Evolutionary conservation across 2,329 filamentous ascomycete genomes (phyloP).

Genomic region (Xylaria sp.): DNA sequence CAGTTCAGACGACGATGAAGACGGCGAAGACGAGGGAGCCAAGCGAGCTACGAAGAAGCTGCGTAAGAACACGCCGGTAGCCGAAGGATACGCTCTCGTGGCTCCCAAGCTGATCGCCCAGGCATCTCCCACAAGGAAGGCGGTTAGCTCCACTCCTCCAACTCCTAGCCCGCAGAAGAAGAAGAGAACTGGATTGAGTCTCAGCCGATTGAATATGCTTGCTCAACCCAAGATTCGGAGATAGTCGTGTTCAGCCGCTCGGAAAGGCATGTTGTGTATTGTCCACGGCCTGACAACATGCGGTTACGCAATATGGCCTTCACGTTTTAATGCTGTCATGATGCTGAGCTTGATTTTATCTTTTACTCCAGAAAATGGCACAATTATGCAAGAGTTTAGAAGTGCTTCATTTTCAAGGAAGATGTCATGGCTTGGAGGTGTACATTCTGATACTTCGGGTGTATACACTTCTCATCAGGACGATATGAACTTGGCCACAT

Average conservation of each 20-base stretch:
- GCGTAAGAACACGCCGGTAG: constrained; percentile 60
- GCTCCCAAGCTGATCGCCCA: constrained; percentile 59
- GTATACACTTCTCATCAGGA: not conserved
- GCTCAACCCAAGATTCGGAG: constrained; percentile 68
- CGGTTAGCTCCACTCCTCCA: constrained; percentile 30
- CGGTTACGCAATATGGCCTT: constrained; percentile 24
- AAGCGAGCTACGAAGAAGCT: constrained; percentile 68
- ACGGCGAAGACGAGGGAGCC: constrained; percentile 55
- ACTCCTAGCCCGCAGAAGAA: constrained; percentile 64
- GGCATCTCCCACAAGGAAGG: constrained; percentile 52
- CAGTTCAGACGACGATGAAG: constrained; percentile 64
- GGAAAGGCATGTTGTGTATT: constrained; percentile 1
- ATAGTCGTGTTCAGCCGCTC: constrained; percentile 41
- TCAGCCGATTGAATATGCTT: constrained; percentile 71
- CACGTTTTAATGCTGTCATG: constrained; percentile 22
- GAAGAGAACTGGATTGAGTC: constrained; percentile 63
- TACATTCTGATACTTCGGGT: not conserved
- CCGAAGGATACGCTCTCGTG: constrained; percentile 64
- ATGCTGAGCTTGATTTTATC: not conserved
- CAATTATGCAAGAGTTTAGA: not conserved
- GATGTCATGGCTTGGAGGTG: not conserved
- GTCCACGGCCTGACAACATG: constrained; percentile 9
- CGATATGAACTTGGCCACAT: no score
- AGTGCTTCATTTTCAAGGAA: not conserved
- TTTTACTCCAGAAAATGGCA: not conserved